Evolutionary conservation across 2,329 filamentous ascomycete species (phyloP).

Genomic region (Sordariomycetes sp.): DNA sequence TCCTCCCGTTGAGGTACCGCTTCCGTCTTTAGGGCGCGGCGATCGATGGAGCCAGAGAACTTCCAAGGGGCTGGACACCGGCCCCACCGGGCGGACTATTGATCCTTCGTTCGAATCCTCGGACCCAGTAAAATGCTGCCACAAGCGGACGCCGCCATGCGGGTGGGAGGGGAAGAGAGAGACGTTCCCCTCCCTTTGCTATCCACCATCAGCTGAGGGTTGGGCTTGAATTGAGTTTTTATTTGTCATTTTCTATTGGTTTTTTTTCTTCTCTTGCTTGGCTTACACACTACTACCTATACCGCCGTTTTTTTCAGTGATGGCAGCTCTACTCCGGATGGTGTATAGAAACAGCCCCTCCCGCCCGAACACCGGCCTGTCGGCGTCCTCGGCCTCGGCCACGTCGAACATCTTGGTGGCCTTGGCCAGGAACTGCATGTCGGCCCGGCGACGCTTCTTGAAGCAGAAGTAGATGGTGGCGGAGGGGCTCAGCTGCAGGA

Average conservation of each 20-base stretch:
- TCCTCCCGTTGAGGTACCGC: background rate
- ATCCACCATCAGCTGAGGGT: too few species aligned
- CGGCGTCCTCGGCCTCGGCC: slow-evolving; percentile 51
- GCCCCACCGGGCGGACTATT: background rate
- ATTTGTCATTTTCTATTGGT: background rate
- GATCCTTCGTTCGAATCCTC: background rate
- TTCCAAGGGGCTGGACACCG: background rate
- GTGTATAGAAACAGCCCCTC: slow-evolving; percentile 51
- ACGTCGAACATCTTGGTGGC: slow-evolving; percentile 57
- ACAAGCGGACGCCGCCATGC: background rate
- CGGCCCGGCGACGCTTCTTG: slow-evolving; percentile 79
- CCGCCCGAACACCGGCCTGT: slow-evolving; percentile 44
- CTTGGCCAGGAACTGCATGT: slow-evolving; percentile 63
- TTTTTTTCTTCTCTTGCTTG: background rate
- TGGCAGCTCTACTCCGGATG: slow-evolving; percentile 31
- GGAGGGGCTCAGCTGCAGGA: slow-evolving; percentile 61
- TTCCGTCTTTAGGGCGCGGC: background rate
- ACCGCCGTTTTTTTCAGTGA: background rate
- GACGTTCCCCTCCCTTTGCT: background rate
- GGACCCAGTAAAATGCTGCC: background rate
- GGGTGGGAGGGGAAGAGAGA: background rate
- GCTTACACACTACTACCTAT: background rate
- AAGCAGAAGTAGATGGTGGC: slow-evolving; percentile 74
- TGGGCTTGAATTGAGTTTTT: too few species aligned
- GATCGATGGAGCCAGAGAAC: background rate